Conservation (phyloP, 805 yeast genomes). For the Clavispora phyllophila region DNA sequence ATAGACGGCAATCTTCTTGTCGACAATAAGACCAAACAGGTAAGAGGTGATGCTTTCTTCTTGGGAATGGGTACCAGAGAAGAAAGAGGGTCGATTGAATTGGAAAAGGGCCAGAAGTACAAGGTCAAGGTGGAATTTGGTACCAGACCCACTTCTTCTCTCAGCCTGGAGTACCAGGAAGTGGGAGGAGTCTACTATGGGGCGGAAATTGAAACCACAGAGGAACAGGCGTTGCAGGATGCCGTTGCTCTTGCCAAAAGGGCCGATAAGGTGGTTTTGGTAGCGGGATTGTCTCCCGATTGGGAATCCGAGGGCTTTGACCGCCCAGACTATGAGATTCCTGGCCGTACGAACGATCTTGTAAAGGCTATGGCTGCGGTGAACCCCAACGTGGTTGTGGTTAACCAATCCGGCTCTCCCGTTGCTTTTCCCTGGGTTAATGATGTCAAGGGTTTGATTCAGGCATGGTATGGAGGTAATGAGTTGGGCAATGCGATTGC, state of each 20-base stretch:
- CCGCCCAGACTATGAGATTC: slow-evolving; percentile 24
- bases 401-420: slow-evolving; percentile 32
- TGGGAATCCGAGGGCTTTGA: slow-evolving; percentile 31
- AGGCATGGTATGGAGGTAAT: slow-evolving; percentile 35
- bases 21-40: slow-evolving; percentile 53
- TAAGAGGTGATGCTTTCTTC: slow-evolving; percentile 46
- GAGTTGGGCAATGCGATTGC: slow-evolving; percentile 30
- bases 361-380: slow-evolving; percentile 22
- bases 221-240: slow-evolving; percentile 20
- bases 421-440: slow-evolving; percentile 28
- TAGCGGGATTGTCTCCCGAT: slow-evolving; percentile 24
- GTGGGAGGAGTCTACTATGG: slow-evolving; percentile 28
- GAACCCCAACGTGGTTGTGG: slow-evolving; percentile 26
- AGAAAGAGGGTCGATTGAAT: slow-evolving; percentile 31
- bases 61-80: slow-evolving; percentile 51
- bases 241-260: slow-evolving; percentile 23
- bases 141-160: slow-evolving; percentile 36
- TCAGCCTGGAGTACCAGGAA: slow-evolving; percentile 12
- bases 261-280: slow-evolving; percentile 26
- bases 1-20: slow-evolving; percentile 49
- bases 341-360: slow-evolving; percentile 23
- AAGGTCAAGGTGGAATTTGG: slow-evolving; percentile 47
- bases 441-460: slow-evolving; percentile 21
- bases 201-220: slow-evolving; percentile 13
- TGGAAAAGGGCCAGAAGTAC: slow-evolving; percentile 44